Base-by-base conservation (phyloP, 2,329 filamentous ascomycete genomes). In the Colletotrichum sp. region DNA sequence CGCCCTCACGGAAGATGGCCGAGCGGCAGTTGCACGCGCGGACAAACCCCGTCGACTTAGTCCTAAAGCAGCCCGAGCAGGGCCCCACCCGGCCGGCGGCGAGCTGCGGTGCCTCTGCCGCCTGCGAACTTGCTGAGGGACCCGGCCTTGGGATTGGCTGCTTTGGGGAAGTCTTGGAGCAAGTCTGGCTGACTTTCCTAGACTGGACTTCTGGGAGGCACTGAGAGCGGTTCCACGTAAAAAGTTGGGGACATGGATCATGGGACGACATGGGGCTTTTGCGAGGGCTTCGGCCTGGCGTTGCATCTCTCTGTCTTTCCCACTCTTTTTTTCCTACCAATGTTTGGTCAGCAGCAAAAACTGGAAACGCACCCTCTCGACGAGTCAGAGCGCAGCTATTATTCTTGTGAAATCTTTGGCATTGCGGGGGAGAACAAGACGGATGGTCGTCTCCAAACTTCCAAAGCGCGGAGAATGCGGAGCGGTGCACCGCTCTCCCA, bases 391-490 rank as follows among this genome's bases (percentile, higher is more conserved):
- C 39, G 14, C 24, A 43, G 34, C 52, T 21, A 57, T 55, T 75
- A 32, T 67, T 32, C 8, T 6, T 48, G 21, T 21, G n/a, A 48
- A 13, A 30, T 12, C 32, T 36, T 52, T 28, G 39, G 14, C 6
- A 32, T 48, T 75, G 73, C 73, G 70, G 73, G 69, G 69, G 68
- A 69, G 26, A 67, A 48, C 9, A 48, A 4, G n/a, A 48, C 43
- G 18, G 43, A 59, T 36, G 39, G 60, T 34, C 60, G 63, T 74
- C 72, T 74, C 72, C 72, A 67, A 72, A 61, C 48, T 52, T 59
- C 68, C 68, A 30, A 57, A 59, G 55, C 69, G 73, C 73, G 73
- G 69, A 75, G 73, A 75, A 72, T 72, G 68, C 68, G 68, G 72
- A 72, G 52, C 61, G 6, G 16, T 67, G 18, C 26, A n/a, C 57